Conservation (phyloP, 495 filamentous ascomycete genomes). For the Apodospora peruviana region DNA sequence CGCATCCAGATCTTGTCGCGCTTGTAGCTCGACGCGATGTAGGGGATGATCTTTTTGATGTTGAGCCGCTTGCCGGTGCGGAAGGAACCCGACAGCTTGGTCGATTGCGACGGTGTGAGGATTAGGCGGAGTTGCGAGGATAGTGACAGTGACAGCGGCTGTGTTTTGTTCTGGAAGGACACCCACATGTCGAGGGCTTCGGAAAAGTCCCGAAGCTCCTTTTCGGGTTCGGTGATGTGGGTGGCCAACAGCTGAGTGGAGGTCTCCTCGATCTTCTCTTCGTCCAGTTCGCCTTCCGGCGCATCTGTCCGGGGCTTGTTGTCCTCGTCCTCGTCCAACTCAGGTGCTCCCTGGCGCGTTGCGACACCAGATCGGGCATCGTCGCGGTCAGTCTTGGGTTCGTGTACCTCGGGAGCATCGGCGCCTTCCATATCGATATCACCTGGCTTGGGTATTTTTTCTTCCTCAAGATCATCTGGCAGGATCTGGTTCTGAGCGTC, state of each 20-base stretch:
- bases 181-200: slow-evolving; percentile 80
- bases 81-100: slow-evolving; percentile 94
- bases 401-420: slow-evolving; percentile 23
- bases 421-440: slow-evolving; percentile 37
- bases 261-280: slow-evolving; percentile 56
- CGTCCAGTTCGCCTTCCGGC: slow-evolving; percentile 17
- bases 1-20: slow-evolving; percentile 99
- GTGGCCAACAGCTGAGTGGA: slow-evolving; percentile 69
- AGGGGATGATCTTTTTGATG: slow-evolving; percentile 98
- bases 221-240: slow-evolving; percentile 50
- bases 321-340: slow-evolving; percentile 35
- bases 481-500: slow-evolving; percentile 44
- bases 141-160: slow-evolving; percentile 75
- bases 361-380: slow-evolving; percentile 40
- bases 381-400: slow-evolving; percentile 35
- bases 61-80: slow-evolving; percentile 97
- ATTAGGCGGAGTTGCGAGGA: slow-evolving; percentile 95
- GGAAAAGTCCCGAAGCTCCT: slow-evolving; percentile 33
- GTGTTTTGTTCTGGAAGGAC: slow-evolving; percentile 75
- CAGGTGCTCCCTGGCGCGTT: slow-evolving; percentile 40
- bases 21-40: slow-evolving; percentile 95
- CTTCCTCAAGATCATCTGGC: slow-evolving; percentile 53
- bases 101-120: slow-evolving; percentile 86
- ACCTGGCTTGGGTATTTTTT: slow-evolving; percentile 42
- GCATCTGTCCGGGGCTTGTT: slow-evolving; percentile 26